Evolutionary conservation across 2,329 filamentous ascomycete genomes (phyloP).

Genomic region (Colletotrichum abscissum): DNA sequence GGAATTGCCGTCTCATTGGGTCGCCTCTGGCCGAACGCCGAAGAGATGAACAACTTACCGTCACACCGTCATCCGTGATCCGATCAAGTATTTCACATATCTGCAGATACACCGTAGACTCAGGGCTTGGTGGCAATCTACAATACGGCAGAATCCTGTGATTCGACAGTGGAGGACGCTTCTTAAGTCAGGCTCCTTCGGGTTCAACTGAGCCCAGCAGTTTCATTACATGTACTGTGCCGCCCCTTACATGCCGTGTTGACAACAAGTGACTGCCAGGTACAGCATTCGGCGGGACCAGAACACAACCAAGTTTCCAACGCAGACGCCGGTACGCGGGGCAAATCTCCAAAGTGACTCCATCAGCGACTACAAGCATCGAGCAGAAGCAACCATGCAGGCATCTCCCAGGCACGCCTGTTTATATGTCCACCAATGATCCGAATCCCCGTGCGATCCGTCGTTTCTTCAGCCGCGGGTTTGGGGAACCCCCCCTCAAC

Average conservation of each 20-base stretch:
- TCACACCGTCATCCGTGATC: neutral
- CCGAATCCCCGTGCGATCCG: neutral
- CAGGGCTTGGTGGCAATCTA: neutral
- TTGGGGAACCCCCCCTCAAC: constrained; percentile 1
- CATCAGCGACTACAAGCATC: constrained; percentile 13
- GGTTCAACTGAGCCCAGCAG: neutral
- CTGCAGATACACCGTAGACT: neutral
- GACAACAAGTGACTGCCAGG: neutral
- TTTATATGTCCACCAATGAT: constrained; percentile 7
- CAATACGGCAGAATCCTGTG: too few species aligned
- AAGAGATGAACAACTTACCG: neutral
- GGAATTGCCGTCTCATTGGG: constrained; percentile 5
- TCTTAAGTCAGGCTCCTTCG: neutral
- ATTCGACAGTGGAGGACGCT: neutral
- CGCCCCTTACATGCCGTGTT: neutral
- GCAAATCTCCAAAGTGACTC: constrained; percentile 21
- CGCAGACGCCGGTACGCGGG: constrained; percentile 22
- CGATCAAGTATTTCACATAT: neutral
- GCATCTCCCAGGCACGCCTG: constrained; percentile 5
- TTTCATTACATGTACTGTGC: constrained; percentile 7
- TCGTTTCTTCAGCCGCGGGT: neutral
- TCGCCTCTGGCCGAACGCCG: constrained; percentile 3
- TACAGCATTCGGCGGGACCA: neutral
- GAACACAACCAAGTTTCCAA: neutral
- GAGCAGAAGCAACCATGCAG: constrained; percentile 15